Evolutionary conservation across 805 yeast species (phyloP).

Genomic region (Suhomyces sp.): DNA sequence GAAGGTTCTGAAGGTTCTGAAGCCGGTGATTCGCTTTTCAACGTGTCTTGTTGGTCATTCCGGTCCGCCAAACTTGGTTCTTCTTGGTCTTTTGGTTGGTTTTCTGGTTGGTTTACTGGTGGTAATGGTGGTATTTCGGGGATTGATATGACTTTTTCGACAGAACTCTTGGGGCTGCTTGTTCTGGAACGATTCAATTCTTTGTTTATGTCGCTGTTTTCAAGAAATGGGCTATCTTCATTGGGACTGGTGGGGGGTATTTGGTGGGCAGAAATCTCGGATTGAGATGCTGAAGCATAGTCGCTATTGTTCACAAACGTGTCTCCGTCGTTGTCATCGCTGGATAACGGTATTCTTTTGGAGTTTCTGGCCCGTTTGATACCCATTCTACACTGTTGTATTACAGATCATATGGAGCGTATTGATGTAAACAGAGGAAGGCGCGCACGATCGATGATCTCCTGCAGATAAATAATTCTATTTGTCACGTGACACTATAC

Average conservation of each 20-base stretch:
- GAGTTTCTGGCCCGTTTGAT: constrained; percentile 10
- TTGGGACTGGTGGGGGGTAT: not conserved
- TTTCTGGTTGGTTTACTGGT: not conserved
- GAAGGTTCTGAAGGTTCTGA: not conserved
- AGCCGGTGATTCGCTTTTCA: constrained; percentile 6
- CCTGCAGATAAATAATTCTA: not conserved
- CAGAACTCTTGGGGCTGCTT: not conserved
- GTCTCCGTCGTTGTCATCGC: constrained; percentile 17
- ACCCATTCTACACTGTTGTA: constrained; percentile 2
- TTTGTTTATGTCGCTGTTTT: not conserved
- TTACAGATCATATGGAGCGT: not conserved
- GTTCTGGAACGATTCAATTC: not conserved
- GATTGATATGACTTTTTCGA: not conserved
- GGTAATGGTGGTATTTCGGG: not conserved
- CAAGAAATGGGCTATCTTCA: not conserved
- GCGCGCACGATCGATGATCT: not conserved
- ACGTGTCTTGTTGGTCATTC: not conserved
- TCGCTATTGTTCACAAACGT: constrained; percentile 44
- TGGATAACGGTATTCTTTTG: constrained; percentile 9
- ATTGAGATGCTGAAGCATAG: constrained; percentile 5
- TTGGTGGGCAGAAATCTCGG: not conserved
- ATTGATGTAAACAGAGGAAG: not conserved
- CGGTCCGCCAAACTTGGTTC: not conserved
- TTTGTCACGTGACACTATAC: not conserved
- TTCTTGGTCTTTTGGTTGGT: not conserved